Percentiles rank a stretch among this genome's conserved stretches.
Evolutionary conservation across 2,329 filamentous ascomycete genomes (phyloP).

Genomic region (Lecanicillium sp.): DNA sequence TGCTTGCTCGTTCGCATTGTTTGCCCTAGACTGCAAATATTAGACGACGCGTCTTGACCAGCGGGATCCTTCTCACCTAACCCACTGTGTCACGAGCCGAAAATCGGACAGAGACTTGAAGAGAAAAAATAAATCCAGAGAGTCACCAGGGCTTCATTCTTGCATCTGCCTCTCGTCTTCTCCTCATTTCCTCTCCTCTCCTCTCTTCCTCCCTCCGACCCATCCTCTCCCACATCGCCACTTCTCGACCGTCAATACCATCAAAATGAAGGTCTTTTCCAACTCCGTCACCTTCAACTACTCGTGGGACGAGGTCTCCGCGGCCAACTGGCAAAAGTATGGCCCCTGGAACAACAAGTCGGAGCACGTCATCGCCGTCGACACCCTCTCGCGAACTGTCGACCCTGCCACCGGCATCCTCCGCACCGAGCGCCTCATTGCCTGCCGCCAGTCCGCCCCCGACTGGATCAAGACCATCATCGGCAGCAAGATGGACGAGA

Average conservation of each 20-base stretch:
- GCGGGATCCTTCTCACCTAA: too few relatives aligned
- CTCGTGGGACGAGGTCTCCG: conserved; percentile 97
- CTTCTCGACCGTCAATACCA: not conserved
- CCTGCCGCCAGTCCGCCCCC: conserved; percentile 56
- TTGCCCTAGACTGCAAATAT: not conserved
- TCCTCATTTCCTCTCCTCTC: conserved; percentile 1
- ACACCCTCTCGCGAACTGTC: conserved; percentile 70
- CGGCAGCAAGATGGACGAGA: conserved; percentile 65
- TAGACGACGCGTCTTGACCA: not conserved
- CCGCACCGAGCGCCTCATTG: conserved; percentile 55
- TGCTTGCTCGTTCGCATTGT: not conserved
- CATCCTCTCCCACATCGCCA: conserved; percentile 1
- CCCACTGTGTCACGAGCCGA: not conserved
- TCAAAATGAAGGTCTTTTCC: conserved; percentile 87
- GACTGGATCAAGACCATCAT: conserved; percentile 77
- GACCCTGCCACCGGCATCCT: conserved; percentile 51
- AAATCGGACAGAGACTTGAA: not conserved
- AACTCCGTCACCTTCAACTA: conserved; percentile 89
- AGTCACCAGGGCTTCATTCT: too few relatives aligned
- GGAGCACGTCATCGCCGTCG: conserved; percentile 92
- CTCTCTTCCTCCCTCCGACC: too few relatives aligned
- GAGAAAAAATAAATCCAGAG: too few relatives aligned
- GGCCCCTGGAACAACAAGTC: conserved; percentile 98
- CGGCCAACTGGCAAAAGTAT: conserved; percentile 98
- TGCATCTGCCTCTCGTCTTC: not conserved